These are phyloP conservation scores for Ascodesmis nigricans DNA, from an alignment of 495 filamentous ascomycete genomes.

Conservation along the genomic window DNA sequence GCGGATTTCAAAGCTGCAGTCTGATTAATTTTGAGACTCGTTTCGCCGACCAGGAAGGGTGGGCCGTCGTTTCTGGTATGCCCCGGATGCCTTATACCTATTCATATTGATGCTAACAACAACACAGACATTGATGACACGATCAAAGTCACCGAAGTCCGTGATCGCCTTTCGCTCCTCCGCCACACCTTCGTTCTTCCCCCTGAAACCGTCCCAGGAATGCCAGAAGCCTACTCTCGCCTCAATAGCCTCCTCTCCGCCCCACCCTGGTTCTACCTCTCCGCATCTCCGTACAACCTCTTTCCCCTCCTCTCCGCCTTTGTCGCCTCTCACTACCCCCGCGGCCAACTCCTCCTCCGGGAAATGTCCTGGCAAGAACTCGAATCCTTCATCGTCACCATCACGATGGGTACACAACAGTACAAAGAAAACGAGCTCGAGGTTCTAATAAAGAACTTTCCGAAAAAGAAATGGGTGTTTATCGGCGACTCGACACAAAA, in stretches of 20 bases:
- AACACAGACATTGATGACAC: constrained; percentile 72
- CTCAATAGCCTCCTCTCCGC: constrained; percentile 29
- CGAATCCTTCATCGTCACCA: constrained; percentile 49
- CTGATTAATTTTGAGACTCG: constrained; percentile 36
- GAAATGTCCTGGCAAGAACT: constrained; percentile 78
- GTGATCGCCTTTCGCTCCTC: constrained; percentile 54
- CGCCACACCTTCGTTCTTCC: constrained; percentile 60
- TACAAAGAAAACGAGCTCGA: constrained; percentile 71
- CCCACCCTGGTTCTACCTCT: constrained; percentile 80
- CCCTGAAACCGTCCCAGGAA: constrained; percentile 47
- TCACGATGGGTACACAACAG: constrained; percentile 60
- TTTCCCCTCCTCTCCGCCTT: constrained; percentile 70
- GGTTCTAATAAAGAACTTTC: constrained; percentile 55
- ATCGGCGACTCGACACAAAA: constrained; percentile 82
- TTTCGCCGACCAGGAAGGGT: constrained; percentile 58
- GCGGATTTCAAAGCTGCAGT: no score
- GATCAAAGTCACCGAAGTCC: constrained; percentile 75
- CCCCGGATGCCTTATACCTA: not conserved
- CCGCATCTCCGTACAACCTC: constrained; percentile 83
- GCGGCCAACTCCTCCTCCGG: constrained; percentile 61
- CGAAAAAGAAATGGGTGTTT: constrained; percentile 53
- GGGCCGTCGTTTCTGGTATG: constrained; percentile 59
- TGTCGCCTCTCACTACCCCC: constrained; percentile 43
- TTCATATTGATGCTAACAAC: not conserved
- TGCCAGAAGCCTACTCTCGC: constrained; percentile 68